A percentile compares a stretch with the other conserved stretches of the same genome.
These are phyloP conservation scores for Cutaneotrichosporon daszewskae DNA, from an alignment of 1,284 basidiomycete species.

Conservation along the genomic window DNA sequence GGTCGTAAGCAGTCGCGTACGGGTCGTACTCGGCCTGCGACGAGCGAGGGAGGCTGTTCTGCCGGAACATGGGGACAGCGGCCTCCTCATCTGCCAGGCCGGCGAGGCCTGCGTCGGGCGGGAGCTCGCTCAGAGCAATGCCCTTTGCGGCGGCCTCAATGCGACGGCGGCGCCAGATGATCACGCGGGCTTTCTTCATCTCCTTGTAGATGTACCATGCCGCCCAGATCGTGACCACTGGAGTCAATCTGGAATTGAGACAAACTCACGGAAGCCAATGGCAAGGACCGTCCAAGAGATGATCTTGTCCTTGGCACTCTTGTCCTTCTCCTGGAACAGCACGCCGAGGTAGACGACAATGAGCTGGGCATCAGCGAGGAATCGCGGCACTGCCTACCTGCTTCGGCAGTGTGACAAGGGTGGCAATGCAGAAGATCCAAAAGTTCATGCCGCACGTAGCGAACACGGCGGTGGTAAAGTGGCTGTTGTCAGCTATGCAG, in stretches of 20 bases:
- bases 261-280: conserved; percentile 51
- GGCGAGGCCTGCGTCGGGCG: not conserved
- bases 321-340: conserved; percentile 50
- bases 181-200: conserved; percentile 69
- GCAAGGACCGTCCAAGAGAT: conserved; percentile 61
- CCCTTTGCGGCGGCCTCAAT: conserved; percentile 6
- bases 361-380: no score
- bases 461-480: conserved; percentile 58
- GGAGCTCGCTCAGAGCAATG: conserved; percentile 6
- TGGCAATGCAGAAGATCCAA: conserved; percentile 62
- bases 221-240: conserved; percentile 65
- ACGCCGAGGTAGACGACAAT: conserved; percentile 69
- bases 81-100: not conserved
- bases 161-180: conserved; percentile 66
- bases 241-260: not conserved
- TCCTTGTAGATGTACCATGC: conserved; percentile 75
- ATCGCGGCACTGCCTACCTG: no score
- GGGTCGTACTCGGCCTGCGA: not conserved
- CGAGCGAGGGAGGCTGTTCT: not conserved
- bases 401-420: conserved; percentile 70
- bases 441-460: conserved; percentile 72
- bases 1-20: not conserved
- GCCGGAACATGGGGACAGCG: not conserved
- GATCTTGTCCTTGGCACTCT: conserved; percentile 43
- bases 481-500: no score